Evolutionary conservation across 2,329 filamentous ascomycete species (phyloP), one percentile per base, ranked within the genome.

Genomic region (Atkinsonella hypoxylon): DNA sequence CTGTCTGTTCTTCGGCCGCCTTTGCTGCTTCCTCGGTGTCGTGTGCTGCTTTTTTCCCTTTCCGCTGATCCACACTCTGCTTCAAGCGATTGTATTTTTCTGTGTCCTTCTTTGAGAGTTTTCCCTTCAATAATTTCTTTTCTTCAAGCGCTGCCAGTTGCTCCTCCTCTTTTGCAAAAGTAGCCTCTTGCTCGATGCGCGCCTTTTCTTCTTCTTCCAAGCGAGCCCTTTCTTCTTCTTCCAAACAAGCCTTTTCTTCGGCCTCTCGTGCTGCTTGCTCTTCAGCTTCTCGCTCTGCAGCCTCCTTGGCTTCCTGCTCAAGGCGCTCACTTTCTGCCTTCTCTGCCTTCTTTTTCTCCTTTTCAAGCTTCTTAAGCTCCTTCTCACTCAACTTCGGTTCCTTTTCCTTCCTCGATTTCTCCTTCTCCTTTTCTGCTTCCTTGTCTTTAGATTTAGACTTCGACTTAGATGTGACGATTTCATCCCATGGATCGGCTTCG

Each of bases 321-420:
- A 59, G 55, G 39, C 57, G 54, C 62, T 67, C 61, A 54, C 64
- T 61, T 64, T 68, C 39, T 62, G 64, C 62, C 67, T 69, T 65
- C 59, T 74, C 71, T 38, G 61, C 64, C 58, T 71, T 70, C 31
- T 67, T 68, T 59, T 70, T 72, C 56, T 73, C 67, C 58, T 73
- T 73, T 48, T 76, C 73, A 20, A 75, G 71, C 58, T 74, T 74
- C 57, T 73, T 71, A 17, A 72, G 67, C 57, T 77, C 75, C 53
- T 72, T 76, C 56, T 74, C 72, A 59, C 61, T 70, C 41, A 76
- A 62, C 59, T 72, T 76, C 9, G 66, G 64, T 42, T 70, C 45
- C 49, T 70, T 67, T 53, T 73, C 67, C 34, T 69, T 63, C 43
- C 67, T 65, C 8, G 31, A 31, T 47, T 59, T 57, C 12, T 59